Evolutionary conservation across 2,329 filamentous ascomycete genomes (phyloP).

Genomic region (Calonectria pauciramosa): DNA sequence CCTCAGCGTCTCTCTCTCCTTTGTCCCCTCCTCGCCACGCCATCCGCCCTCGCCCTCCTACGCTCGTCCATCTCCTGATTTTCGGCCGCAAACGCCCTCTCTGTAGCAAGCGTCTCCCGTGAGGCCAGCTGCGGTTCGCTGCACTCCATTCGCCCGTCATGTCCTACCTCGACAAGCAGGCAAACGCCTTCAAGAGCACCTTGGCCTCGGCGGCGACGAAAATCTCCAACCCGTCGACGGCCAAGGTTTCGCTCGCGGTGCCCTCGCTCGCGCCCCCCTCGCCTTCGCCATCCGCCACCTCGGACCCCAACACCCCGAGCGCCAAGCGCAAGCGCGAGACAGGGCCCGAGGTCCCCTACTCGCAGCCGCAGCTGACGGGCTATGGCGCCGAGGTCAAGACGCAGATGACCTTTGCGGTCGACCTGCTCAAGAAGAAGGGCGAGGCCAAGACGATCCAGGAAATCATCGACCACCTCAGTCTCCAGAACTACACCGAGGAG

Average conservation of each 20-base stretch:
- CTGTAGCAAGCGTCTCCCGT: constrained; percentile 10
- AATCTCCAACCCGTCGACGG: constrained; percentile 63
- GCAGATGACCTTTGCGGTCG: constrained; percentile 88
- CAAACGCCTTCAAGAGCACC: constrained; percentile 72
- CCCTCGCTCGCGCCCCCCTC: constrained; percentile 74
- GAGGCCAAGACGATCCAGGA: constrained; percentile 79
- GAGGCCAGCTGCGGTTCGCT: constrained; percentile 29
- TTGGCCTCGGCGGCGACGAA: constrained; percentile 75
- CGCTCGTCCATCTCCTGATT: background rate
- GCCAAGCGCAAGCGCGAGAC: constrained; percentile 73
- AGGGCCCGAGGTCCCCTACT: constrained; percentile 71
- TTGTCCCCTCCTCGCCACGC: background rate
- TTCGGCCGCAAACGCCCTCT: background rate
- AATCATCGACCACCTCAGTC: constrained; percentile 84
- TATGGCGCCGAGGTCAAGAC: constrained; percentile 87
- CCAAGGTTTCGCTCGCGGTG: constrained; percentile 63
- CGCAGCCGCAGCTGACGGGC: constrained; percentile 81
- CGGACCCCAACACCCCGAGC: constrained; percentile 73
- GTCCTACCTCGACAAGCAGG: constrained; percentile 77
- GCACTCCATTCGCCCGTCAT: constrained; percentile 54
- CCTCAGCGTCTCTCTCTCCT: constrained; percentile 20
- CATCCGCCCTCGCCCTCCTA: background rate
- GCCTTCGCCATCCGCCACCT: constrained; percentile 71
- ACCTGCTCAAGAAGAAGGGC: constrained; percentile 82
- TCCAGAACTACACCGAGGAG: constrained; percentile 73